phyloP scores from a whole-genome alignment of 768 basidiomycete genomes.

The Agrocybe pediades region DNA sequence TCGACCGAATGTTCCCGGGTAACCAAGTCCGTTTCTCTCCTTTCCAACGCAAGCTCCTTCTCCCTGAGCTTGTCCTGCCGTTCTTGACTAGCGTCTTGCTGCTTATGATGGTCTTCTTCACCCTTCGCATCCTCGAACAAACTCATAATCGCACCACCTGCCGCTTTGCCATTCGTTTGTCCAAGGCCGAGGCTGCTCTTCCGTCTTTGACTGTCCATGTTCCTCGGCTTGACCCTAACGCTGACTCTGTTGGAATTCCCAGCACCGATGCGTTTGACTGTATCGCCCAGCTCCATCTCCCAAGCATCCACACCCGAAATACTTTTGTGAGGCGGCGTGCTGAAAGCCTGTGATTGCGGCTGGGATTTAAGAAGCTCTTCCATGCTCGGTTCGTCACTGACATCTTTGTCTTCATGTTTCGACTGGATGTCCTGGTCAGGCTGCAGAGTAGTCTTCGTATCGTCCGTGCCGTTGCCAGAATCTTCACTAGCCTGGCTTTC shows the following conservation, averaged over 20 bases:
- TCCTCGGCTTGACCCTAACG: neutral
- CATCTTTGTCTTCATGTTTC: conserved; percentile 4
- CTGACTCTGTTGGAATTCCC: neutral
- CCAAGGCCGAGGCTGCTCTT: neutral
- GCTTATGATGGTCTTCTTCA: no score
- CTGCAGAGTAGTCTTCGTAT: neutral
- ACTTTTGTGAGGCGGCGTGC: neutral
- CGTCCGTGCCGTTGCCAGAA: neutral
- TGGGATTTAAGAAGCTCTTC: conserved; percentile 18
- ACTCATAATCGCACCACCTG: conserved; percentile 6
- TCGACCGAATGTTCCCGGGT: conserved; percentile 3
- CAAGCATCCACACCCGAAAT: conserved; percentile 27
- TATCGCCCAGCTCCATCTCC: conserved; percentile 31
- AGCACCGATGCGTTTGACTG: conserved; percentile 23
- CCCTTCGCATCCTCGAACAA: conserved; percentile 6
- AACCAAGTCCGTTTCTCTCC: neutral
- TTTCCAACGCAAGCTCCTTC: neutral
- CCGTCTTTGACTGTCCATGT: neutral
- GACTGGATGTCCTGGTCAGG: neutral
- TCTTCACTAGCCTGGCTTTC: neutral
- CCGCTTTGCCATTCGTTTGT: neutral
- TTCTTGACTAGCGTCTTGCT: neutral
- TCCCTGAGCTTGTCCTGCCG: neutral
- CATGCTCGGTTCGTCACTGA: conserved; percentile 22
- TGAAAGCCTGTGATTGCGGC: no score